Conservation (phyloP, 75 land plant genomes). For the Picea sitchensis region DNA sequence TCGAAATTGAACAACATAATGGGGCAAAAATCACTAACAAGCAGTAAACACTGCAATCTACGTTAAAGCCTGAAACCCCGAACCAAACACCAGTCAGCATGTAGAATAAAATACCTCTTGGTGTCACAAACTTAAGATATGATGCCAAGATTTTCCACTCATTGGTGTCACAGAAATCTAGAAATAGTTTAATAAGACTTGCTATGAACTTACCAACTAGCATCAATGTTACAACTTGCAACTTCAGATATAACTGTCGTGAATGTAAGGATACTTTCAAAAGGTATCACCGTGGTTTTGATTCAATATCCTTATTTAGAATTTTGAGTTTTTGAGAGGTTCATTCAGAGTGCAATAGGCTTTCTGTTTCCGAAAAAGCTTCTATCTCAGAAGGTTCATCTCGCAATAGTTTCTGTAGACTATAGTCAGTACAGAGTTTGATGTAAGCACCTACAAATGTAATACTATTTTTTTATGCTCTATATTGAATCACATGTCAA, state of each 20-base stretch:
- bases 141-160: background rate
- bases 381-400: conserved; percentile 3
- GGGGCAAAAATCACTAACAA: background rate
- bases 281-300: background rate
- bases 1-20: background rate
- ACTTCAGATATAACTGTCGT: background rate
- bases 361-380: background rate
- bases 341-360: background rate
- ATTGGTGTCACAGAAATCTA: background rate
- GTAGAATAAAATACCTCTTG: background rate
- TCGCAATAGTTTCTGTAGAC: background rate
- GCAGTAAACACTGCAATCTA: background rate
- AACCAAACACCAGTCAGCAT: background rate
- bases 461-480: background rate
- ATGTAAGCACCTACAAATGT: background rate
- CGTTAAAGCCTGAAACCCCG: background rate
- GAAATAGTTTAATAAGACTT: background rate
- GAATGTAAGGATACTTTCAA: no score
- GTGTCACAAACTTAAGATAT: background rate
- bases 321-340: background rate
- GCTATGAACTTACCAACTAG: background rate
- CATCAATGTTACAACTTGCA: background rate
- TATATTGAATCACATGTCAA: background rate
- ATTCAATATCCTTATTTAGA: background rate
- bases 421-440: background rate